Evolutionary conservation across 176 grass and related monocot species (phyloP).

Genomic region (Oryza longistaminata): DNA sequence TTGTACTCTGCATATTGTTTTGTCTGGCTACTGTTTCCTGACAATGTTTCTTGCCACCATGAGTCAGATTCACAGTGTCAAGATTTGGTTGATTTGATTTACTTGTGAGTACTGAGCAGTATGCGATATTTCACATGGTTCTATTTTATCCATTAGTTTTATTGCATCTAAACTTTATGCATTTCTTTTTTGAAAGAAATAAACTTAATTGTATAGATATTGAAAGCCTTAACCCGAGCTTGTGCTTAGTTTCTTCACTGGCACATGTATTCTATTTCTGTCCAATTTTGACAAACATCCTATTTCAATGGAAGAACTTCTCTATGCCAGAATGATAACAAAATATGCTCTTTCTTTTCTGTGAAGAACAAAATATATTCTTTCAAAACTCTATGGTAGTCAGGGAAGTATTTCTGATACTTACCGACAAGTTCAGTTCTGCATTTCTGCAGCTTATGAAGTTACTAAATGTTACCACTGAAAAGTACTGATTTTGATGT

Average conservation of each 20-base stretch:
- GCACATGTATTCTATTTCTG: background rate
- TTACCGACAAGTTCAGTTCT: background rate
- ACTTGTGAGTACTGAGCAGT: background rate
- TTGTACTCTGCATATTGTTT: background rate
- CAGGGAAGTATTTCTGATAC: background rate
- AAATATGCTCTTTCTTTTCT: too few species aligned
- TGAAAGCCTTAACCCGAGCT: background rate
- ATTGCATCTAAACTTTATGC: background rate
- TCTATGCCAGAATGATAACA: background rate
- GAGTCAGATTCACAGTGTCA: constrained; percentile 10
- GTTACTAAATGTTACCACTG: background rate
- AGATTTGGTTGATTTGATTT: constrained; percentile 7
- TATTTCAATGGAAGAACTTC: background rate
- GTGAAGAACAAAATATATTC: background rate
- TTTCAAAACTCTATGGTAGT: background rate
- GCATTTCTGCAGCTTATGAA: background rate
- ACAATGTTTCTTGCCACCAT: background rate
- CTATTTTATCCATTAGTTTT: background rate
- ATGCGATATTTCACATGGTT: background rate
- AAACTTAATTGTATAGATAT: background rate
- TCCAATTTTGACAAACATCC: background rate
- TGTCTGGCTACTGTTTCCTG: background rate
- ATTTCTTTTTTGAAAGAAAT: background rate
- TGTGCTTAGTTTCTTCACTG: background rate
- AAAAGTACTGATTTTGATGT: background rate